phyloP scores from a whole-genome alignment of 176 grass and related monocot genomes.

The Alopecurus myosuroides region DNA sequence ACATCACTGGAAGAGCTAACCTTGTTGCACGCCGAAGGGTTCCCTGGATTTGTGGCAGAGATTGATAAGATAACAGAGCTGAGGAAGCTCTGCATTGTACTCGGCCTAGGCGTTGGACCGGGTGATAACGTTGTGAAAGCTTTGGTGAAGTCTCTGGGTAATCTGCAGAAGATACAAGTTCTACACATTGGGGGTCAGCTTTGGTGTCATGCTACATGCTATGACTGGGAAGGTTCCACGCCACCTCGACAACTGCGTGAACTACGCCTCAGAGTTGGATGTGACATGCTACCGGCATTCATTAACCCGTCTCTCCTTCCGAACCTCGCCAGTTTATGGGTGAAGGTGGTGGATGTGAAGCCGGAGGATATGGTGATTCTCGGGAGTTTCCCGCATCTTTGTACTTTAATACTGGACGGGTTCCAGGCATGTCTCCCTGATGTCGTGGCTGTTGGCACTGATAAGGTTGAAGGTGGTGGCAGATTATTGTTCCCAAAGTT shows the following conservation, averaged over 20 bases:
- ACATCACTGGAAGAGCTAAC: not conserved
- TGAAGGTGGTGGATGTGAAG: fast-evolving
- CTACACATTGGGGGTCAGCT: too few relatives aligned
- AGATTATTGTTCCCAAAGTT: not conserved
- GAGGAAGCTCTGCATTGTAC: not conserved
- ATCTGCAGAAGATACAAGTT: not conserved
- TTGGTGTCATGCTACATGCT: too few relatives aligned
- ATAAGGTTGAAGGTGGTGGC: too few relatives aligned
- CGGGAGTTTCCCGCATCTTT: not conserved
- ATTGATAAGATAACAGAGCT: not conserved
- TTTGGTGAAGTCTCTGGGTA: not conserved
- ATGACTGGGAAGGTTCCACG: not conserved
- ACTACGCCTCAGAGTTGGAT: fast-evolving
- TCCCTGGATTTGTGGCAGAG: not conserved
- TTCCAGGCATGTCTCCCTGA: not conserved
- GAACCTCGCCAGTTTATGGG: not conserved
- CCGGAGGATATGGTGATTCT: not conserved
- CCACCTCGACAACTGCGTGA: not conserved
- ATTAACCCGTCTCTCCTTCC: not conserved
- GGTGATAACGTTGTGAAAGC: not conserved
- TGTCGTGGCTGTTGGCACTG: too few relatives aligned
- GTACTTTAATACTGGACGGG: fast-evolving
- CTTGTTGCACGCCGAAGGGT: not conserved
- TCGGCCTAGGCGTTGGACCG: too few relatives aligned
- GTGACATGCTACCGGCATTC: not conserved